A percentile compares a stretch with the other conserved stretches of the same genome.
Conservation (phyloP, 108 stramenopile species). For the Pseudonitzschia pungens region DNA sequence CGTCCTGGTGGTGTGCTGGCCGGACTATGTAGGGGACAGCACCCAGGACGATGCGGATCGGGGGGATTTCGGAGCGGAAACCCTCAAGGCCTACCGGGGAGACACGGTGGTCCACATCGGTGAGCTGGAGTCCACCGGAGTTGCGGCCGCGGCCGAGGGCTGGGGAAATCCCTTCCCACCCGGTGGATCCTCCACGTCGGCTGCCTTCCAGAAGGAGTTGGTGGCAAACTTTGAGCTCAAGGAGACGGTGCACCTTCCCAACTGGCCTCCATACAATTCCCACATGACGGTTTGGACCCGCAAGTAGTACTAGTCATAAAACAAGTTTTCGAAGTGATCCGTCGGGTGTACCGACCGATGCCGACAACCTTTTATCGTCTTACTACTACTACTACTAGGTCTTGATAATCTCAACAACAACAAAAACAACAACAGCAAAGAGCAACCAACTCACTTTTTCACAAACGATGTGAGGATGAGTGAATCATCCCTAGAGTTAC, state of each 20-base stretch:
- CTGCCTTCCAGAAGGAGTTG: neutral
- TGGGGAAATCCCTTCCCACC: conserved; percentile 13
- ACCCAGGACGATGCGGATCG: conserved; percentile 1
- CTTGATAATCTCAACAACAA: no score
- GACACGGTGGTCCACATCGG: conserved; percentile 6
- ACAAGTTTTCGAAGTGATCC: no score
- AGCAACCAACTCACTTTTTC: no score
- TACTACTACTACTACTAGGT: no score
- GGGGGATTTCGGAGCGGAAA: neutral
- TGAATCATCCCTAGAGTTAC: no score
- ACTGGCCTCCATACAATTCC: conserved; percentile 12
- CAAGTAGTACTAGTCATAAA: no score
- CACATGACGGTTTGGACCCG: conserved; percentile 1
- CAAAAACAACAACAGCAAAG: no score
- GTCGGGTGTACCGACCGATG: no score
- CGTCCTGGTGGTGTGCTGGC: conserved; percentile 10
- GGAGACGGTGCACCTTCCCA: neutral
- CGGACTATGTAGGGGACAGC: conserved; percentile 12
- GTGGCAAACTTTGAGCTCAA: neutral
- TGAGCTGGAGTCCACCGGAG: neutral
- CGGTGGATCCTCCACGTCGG: conserved; percentile 8
- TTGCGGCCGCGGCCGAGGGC: neutral
- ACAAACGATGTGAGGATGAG: no score
- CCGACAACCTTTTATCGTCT: no score
- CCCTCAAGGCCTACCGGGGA: neutral